These are phyloP conservation scores for Ophiocordyceps polyrhachis-furcata DNA, from an alignment of 2,329 filamentous ascomycete species.

Conservation along the genomic window DNA sequence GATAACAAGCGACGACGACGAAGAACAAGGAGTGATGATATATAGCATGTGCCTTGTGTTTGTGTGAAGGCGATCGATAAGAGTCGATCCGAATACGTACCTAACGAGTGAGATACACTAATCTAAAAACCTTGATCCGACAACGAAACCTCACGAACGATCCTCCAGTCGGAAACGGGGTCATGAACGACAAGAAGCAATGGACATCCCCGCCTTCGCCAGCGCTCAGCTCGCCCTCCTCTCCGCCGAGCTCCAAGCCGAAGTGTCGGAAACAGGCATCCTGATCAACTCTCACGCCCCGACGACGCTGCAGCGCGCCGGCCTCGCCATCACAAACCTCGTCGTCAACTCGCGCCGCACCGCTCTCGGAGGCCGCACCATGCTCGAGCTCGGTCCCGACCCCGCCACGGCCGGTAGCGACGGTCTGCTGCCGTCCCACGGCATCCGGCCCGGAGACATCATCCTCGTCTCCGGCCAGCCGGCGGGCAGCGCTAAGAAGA, in stretches of 20 bases:
- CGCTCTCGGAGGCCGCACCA: conserved; percentile 75
- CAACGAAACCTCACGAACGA: no score
- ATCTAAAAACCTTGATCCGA: no score
- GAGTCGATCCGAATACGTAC: no score
- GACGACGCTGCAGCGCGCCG: conserved; percentile 50
- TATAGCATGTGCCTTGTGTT: no score
- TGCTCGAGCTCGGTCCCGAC: conserved; percentile 64
- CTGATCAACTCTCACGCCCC: conserved; percentile 53
- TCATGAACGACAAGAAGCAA: conserved; percentile 19
- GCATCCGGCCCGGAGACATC: conserved; percentile 59
- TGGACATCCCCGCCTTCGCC: conserved; percentile 52
- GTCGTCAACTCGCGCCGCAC: conserved; percentile 60
- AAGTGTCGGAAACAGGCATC: conserved; percentile 49
- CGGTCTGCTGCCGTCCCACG: conserved; percentile 52
- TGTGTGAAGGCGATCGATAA: no score
- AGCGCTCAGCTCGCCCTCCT: conserved; percentile 52
- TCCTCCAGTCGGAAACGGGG: no score
- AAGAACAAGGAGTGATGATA: no score
- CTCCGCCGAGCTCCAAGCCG: conserved; percentile 50
- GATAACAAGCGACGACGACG: no score
- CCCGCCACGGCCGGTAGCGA: conserved; percentile 31
- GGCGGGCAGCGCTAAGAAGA: conserved; percentile 51
- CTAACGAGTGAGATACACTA: no score
- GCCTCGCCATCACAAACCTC: conserved; percentile 65
- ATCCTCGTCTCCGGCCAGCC: conserved; percentile 61